phyloP scores from a whole-genome alignment of 164 flowering plant species.

The Vitis cinerea region DNA sequence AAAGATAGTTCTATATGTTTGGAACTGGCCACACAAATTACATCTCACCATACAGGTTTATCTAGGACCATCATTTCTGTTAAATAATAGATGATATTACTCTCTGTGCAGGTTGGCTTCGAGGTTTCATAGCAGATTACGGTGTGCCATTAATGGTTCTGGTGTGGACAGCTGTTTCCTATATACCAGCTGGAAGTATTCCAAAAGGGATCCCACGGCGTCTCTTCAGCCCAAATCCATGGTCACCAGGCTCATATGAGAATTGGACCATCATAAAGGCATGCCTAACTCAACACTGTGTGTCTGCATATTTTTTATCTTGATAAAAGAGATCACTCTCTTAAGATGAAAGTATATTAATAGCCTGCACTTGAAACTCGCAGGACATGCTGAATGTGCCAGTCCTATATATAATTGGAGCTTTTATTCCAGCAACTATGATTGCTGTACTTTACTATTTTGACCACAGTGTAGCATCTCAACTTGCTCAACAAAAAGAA shows the following conservation, averaged over 20 bases:
- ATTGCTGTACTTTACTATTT: constrained; percentile 39
- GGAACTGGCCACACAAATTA: background rate
- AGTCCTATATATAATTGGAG: constrained; percentile 33
- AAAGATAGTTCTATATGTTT: background rate
- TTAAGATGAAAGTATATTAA: background rate
- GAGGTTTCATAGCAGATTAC: constrained; percentile 44
- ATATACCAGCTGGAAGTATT: constrained; percentile 23
- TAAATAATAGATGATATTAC: background rate
- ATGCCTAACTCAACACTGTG: background rate
- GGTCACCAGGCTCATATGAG: constrained; percentile 36
- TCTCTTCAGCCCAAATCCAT: constrained; percentile 40
- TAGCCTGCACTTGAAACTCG: background rate
- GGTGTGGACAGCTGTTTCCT: constrained; percentile 39
- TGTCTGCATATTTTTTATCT: background rate
- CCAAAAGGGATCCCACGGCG: constrained; percentile 39
- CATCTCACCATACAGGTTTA: background rate
- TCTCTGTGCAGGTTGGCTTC: constrained; percentile 23
- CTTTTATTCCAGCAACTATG: constrained; percentile 42
- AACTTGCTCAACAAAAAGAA: constrained; percentile 45
- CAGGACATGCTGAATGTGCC: constrained; percentile 40
- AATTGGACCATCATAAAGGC: constrained; percentile 42
- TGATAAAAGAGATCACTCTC: background rate
- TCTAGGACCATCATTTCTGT: background rate
- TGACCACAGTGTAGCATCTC: constrained; percentile 49
- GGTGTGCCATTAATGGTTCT: constrained; percentile 43